These are phyloP conservation scores for Aphanomyces euteiches DNA, from an alignment of 352 stramenopile species.

Conservation along the genomic window DNA sequence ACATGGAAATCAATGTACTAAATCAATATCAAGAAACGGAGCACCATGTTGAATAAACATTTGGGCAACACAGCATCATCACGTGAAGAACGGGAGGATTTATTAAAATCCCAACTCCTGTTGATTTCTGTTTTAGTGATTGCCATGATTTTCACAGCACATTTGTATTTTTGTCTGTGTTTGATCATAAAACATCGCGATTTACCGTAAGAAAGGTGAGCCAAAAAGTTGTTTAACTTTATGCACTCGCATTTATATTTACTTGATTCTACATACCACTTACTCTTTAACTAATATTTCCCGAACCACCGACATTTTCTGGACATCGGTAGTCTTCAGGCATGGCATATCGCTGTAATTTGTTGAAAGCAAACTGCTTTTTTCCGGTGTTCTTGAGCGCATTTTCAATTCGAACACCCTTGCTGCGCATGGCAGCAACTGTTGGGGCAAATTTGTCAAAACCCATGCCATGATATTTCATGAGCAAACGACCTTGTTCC, in stretches of 20 bases:
- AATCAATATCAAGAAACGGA: no score
- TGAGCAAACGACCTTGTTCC: slow-evolving; percentile 88
- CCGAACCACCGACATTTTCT: slow-evolving; percentile 73
- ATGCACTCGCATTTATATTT: neutral
- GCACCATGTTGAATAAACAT: no score
- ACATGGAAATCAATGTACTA: no score
- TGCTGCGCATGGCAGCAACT: slow-evolving; percentile 82
- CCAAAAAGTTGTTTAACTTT: no score
- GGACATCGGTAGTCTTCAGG: slow-evolving; percentile 84
- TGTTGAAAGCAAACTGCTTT: slow-evolving; percentile 86
- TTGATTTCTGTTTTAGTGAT: no score
- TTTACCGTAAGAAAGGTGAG: no score
- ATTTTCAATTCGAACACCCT: slow-evolving; percentile 86
- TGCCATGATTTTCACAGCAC: no score
- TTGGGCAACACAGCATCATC: no score
- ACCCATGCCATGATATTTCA: slow-evolving; percentile 76
- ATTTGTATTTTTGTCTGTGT: no score
- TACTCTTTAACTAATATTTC: slow-evolving; percentile 68
- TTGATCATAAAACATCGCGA: no score
- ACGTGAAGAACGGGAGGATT: no score
- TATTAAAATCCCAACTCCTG: no score
- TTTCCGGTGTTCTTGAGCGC: slow-evolving; percentile 88
- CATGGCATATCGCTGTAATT: slow-evolving; percentile 80
- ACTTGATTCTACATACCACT: neutral
- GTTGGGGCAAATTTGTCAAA: slow-evolving; percentile 68